Percentiles rank a stretch among this genome's conserved stretches.
phyloP scores from a whole-genome alignment of 139 green algal genomes.

The Gonium pectorale region DNA sequence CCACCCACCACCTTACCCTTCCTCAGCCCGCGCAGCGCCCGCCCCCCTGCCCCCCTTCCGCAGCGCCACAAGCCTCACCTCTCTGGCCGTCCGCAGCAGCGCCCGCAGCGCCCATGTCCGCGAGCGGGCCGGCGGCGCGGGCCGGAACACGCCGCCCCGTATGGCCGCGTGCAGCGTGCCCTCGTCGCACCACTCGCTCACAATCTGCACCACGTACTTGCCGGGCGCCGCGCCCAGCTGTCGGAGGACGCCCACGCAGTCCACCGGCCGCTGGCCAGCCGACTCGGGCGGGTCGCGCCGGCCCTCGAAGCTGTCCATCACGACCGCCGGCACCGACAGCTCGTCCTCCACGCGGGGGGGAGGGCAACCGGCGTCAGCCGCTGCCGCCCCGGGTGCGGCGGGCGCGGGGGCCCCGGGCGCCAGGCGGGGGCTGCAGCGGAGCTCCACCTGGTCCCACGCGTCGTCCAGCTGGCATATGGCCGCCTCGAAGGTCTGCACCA shows the following conservation, averaged over 20 bases:
- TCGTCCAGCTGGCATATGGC: background rate
- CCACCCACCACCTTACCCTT: no score
- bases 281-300: background rate
- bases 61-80: no score
- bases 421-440: background rate
- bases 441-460: background rate
- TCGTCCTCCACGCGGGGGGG: background rate
- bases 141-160: background rate
- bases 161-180: conserved; percentile 37
- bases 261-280: background rate
- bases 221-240: conserved; percentile 26
- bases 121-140: background rate
- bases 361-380: background rate
- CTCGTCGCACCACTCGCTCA: conserved; percentile 39
- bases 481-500: conserved; percentile 37
- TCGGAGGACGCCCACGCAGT: conserved; percentile 3
- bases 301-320: background rate
- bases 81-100: conserved; percentile 34
- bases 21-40: no score
- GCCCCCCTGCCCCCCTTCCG: no score
- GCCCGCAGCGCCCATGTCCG: conserved; percentile 22
- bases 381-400: background rate
- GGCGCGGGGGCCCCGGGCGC: background rate
- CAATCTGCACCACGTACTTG: conserved; percentile 38
- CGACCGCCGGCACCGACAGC: background rate